These are phyloP conservation scores for Agarophyton chilense DNA, from an alignment of 23 red algal species.

Conservation along the genomic window DNA sequence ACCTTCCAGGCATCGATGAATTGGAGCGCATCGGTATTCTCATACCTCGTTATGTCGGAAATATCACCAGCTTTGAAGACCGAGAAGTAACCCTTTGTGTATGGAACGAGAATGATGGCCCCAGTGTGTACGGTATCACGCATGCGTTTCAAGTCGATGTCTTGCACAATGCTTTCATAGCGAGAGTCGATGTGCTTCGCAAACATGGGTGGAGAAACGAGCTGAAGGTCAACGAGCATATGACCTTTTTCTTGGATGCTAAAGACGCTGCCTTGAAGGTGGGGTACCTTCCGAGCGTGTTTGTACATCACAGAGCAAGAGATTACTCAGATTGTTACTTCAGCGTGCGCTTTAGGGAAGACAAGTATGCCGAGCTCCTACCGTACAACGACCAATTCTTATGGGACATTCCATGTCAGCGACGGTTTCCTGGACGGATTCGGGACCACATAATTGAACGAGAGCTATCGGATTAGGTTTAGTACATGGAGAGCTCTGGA, in stretches of 20 bases:
- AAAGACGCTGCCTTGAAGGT: slow-evolving; percentile 35
- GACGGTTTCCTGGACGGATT: slow-evolving; percentile 27
- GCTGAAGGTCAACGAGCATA: slow-evolving; percentile 65
- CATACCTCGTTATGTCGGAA: slow-evolving; percentile 49
- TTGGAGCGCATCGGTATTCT: slow-evolving; percentile 50
- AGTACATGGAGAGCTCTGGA: not conserved
- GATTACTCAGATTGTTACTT: slow-evolving; percentile 66
- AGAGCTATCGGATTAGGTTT: slow-evolving; percentile 29
- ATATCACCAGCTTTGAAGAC: slow-evolving; percentile 31
- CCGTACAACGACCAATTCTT: slow-evolving; percentile 53
- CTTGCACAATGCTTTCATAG: slow-evolving; percentile 52
- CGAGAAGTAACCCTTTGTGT: slow-evolving; percentile 37
- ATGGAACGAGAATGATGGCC: slow-evolving; percentile 59
- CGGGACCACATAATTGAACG: slow-evolving; percentile 27
- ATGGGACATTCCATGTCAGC: slow-evolving; percentile 49
- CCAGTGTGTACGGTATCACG: slow-evolving; percentile 52
- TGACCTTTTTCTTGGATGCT: slow-evolving; percentile 62
- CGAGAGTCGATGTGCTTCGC: slow-evolving; percentile 26
- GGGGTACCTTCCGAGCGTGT: slow-evolving; percentile 61
- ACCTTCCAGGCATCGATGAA: slow-evolving; percentile 55
- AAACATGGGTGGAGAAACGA: slow-evolving; percentile 55
- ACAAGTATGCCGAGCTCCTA: slow-evolving; percentile 41
- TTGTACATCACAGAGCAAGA: slow-evolving; percentile 44
- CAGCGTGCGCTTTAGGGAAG: slow-evolving; percentile 48
- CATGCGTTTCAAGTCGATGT: slow-evolving; percentile 55